Evolutionary conservation across 257 asterid species (phyloP).

Genomic region (Linderniella brevidens): DNA sequence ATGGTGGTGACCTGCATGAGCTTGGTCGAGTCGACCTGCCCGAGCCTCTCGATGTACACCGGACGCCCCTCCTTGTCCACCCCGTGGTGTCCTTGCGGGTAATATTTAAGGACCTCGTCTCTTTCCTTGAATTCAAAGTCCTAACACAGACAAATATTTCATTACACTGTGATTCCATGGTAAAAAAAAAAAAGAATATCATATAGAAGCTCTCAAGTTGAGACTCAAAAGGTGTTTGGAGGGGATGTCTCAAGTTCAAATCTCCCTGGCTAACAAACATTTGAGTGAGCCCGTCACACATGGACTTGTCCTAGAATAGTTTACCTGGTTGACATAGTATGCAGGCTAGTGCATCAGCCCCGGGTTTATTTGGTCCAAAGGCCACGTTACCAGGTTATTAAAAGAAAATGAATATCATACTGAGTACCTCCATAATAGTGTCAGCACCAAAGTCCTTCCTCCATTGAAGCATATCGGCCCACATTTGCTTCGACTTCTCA

Average conservation of each 20-base stretch:
- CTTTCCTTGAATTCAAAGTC: conserved; percentile 72
- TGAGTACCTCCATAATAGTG: conserved; percentile 56
- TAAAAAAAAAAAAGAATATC: not conserved
- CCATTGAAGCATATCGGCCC: conserved; percentile 95
- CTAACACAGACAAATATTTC: conserved; percentile 12
- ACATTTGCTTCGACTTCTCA: conserved; percentile 92
- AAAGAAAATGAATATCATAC: too few relatives aligned
- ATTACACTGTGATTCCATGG: not conserved
- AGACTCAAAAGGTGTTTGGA: too few relatives aligned
- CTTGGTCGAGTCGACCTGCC: conserved; percentile 71
- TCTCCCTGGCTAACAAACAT: too few relatives aligned
- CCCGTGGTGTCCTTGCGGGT: conserved; percentile 96
- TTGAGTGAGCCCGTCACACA: too few relatives aligned
- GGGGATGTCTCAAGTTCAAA: too few relatives aligned
- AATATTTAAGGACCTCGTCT: conserved; percentile 73
- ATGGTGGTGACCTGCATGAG: conserved; percentile 76
- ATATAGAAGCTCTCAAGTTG: not conserved
- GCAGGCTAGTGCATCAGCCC: too few relatives aligned
- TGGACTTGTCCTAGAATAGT: too few relatives aligned
- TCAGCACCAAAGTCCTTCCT: conserved; percentile 87
- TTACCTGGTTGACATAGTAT: too few relatives aligned
- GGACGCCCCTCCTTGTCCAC: conserved; percentile 92
- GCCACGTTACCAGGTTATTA: too few relatives aligned
- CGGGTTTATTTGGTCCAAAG: too few relatives aligned
- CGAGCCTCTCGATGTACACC: conserved; percentile 69